These are phyloP conservation scores for Chlamydomonas applanata DNA, from an alignment of 139 green algal genomes.

Conservation along the genomic window DNA sequence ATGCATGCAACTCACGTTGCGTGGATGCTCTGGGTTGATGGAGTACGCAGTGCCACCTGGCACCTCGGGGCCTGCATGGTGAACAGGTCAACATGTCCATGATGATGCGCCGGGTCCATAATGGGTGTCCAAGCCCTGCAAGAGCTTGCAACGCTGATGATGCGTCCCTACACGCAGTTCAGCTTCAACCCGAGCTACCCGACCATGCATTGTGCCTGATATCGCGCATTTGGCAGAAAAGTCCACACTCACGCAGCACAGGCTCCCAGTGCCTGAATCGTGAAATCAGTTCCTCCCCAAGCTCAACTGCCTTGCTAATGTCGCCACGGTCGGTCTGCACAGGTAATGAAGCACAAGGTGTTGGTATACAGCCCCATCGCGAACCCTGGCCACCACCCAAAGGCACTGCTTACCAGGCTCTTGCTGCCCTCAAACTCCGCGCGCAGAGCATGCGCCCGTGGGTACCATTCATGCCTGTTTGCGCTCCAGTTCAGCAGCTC, in stretches of 20 bases:
- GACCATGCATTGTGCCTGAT: no score
- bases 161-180: not conserved
- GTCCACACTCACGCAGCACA: slow-evolving; percentile 35
- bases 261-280: slow-evolving; percentile 53
- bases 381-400: not conserved
- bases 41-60: slow-evolving; percentile 42
- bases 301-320: slow-evolving; percentile 35
- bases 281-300: slow-evolving; percentile 44
- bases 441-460: slow-evolving; percentile 27
- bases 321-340: slow-evolving; percentile 39
- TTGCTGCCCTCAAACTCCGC: slow-evolving; percentile 44
- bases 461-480: slow-evolving; percentile 43
- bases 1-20: slow-evolving; percentile 20
- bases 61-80: slow-evolving; percentile 37
- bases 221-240: no score
- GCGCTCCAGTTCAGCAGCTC: slow-evolving; percentile 47
- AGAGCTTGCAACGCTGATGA: not conserved
- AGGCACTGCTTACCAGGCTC: slow-evolving; percentile 29
- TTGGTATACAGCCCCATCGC: not conserved
- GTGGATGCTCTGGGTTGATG: slow-evolving; percentile 37
- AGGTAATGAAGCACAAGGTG: not conserved
- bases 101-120: no score
- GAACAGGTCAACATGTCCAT: slow-evolving; percentile 2
- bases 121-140: no score
- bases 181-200: no score